Evolutionary conservation across 2,329 filamentous ascomycete species (phyloP), one percentile per base, ranked within the genome.

Genomic region (Aspergillus sp.): DNA sequence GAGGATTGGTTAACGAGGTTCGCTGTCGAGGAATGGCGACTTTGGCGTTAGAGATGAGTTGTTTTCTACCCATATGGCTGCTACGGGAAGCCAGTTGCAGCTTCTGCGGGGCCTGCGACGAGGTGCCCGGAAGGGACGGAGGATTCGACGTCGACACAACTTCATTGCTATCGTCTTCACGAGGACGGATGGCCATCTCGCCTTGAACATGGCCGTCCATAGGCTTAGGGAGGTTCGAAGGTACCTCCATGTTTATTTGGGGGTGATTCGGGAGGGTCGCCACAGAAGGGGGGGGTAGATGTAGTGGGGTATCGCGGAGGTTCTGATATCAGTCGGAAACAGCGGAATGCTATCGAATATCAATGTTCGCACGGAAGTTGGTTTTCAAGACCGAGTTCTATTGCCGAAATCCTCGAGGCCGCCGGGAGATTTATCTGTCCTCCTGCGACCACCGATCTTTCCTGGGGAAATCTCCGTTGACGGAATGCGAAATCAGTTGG

Each of bases 21-120:
- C 63, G 65, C 56, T 71, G 67, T 22, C 72, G 67, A 29, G 72
- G 72, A 10, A 74, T 74, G 2, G 71, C 69, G 16, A 75, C 69
- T 59, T 74, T 75, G 39, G 62, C 63, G 56, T 63, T 67, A 9
- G 36, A 51, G 20, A 53, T 16, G 49, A 61, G 46, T 18, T 61
- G 62, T 32, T 63, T 66, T 31, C 57, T 67, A 31, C 55, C 62
- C 18, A 61, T 10, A 22, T 59, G 24, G 32, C 18, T 56, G 52
- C 36, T 59, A 32, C 59, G 59, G n/a, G 55, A 53, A 36, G 61
- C 32, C n/a, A 52, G 12, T 16, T 55, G 54, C 16, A 53, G 26
- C 36, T 56, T 51, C 14, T 54, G 58, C 20, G 56, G 47, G 18
- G 46, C 31, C 32, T 55, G 56, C 26, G 55, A 31, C 4, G 56